Percentiles rank a stretch among this genome's conserved stretches.
phyloP scores from a whole-genome alignment of 148 eudicot genomes.

The Spergularia bocconei region DNA sequence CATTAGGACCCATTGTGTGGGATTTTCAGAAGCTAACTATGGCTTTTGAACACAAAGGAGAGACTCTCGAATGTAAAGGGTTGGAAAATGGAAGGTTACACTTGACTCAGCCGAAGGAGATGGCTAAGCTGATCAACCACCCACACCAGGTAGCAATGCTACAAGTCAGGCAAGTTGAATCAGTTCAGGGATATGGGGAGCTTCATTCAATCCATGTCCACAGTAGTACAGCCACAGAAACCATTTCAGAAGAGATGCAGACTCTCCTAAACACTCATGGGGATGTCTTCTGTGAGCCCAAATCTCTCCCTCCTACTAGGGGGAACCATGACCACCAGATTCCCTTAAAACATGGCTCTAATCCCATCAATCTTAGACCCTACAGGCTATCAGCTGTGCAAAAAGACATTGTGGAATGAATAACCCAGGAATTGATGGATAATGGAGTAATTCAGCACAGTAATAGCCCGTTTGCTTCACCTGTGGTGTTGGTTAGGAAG shows the following conservation, averaged over 20 bases:
- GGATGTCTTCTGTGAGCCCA: neutral
- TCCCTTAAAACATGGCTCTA: neutral
- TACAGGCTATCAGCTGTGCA: neutral
- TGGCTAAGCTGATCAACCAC: too few species aligned
- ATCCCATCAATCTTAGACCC: neutral
- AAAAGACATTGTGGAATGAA: neutral
- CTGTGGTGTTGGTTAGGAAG: too few species aligned
- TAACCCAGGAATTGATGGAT: too few species aligned
- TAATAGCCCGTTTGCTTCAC: too few species aligned
- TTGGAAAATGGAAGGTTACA: too few species aligned
- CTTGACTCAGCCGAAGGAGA: neutral
- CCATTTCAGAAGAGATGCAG: neutral
- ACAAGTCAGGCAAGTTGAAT: too few species aligned
- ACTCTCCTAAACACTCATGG: neutral
- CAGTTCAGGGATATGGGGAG: too few species aligned
- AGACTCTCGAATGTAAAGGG: neutral
- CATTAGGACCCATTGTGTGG: neutral
- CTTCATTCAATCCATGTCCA: neutral
- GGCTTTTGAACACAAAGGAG: neutral
- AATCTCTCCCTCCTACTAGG: neutral
- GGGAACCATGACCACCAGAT: neutral
- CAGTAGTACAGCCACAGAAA: too few species aligned
- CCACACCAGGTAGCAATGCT: too few species aligned
- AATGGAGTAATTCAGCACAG: too few species aligned
- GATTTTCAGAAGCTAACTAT: neutral